These are phyloP conservation scores for Suhomyces wounanorum DNA, from an alignment of 1,139 yeast species.

Conservation along the genomic window DNA sequence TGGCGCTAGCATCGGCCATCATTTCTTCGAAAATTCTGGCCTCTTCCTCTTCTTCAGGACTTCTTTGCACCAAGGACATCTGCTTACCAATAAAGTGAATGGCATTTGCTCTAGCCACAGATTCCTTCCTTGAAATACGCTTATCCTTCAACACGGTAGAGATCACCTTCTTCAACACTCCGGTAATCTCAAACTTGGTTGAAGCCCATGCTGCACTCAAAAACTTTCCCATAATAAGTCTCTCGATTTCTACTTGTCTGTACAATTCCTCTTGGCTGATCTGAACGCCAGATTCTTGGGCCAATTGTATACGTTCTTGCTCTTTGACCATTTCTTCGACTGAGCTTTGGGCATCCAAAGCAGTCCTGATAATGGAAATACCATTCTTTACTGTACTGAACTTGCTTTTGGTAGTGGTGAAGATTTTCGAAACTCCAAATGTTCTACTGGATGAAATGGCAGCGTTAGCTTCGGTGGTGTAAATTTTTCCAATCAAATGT, in stretches of 20 bases:
- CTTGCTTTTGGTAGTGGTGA: conserved; percentile 49
- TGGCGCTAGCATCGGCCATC: conserved; percentile 66
- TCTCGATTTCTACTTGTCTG: conserved; percentile 63
- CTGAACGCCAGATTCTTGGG: conserved; percentile 31
- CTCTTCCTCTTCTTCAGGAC: conserved; percentile 72
- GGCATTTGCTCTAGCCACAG: conserved; percentile 61
- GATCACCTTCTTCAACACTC: conserved; percentile 67
- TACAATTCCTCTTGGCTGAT: conserved; percentile 46
- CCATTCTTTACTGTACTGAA: conserved; percentile 44
- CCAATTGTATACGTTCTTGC: conserved; percentile 49
- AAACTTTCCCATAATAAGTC: conserved; percentile 69
- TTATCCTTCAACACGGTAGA: conserved; percentile 61
- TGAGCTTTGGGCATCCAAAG: conserved; percentile 44
- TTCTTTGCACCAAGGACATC: conserved; percentile 57
- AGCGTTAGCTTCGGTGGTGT: conserved; percentile 57
- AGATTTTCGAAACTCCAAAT: conserved; percentile 52
- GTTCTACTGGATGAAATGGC: conserved; percentile 41
- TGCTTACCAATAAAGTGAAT: conserved; percentile 58
- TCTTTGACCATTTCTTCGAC: conserved; percentile 48
- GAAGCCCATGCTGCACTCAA: conserved; percentile 81
- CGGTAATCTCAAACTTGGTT: conserved; percentile 71
- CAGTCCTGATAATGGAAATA: conserved; percentile 41
- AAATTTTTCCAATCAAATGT: conserved; percentile 64
- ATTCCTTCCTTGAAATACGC: conserved; percentile 48
- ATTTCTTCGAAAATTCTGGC: conserved; percentile 75